These are phyloP conservation scores for Lophium mytilinum DNA, from an alignment of 495 filamentous ascomycete genomes.

Conservation along the genomic window DNA sequence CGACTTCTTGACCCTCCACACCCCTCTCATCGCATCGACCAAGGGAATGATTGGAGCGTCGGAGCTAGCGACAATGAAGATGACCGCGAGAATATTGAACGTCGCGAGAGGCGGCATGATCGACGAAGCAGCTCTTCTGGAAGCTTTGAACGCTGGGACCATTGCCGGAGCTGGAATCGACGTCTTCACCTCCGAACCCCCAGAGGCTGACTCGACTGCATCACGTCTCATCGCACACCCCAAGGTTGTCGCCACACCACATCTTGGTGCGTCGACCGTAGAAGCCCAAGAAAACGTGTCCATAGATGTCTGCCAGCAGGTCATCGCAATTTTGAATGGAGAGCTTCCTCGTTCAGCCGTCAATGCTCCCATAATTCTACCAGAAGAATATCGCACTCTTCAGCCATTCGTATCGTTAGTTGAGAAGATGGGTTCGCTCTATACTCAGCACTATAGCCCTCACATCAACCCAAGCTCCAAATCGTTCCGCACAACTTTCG, in stretches of 20 bases:
- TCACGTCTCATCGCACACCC: constrained; percentile 51
- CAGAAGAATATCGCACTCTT: constrained; percentile 60
- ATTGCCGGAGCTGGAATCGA: constrained; percentile 67
- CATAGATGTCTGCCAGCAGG: constrained; percentile 65
- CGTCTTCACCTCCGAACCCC: constrained; percentile 67
- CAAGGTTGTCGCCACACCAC: constrained; percentile 60
- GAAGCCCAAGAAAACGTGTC: constrained; percentile 72
- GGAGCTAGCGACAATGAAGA: constrained; percentile 62
- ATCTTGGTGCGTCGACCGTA: constrained; percentile 64
- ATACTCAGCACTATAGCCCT: constrained; percentile 59
- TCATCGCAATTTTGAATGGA: constrained; percentile 56
- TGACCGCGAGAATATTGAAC: constrained; percentile 56
- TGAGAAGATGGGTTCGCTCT: constrained; percentile 61
- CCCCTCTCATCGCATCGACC: constrained; percentile 63
- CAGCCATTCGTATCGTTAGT: constrained; percentile 61
- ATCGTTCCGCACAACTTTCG: constrained; percentile 49
- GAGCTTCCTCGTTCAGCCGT: constrained; percentile 61
- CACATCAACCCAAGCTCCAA: constrained; percentile 11
- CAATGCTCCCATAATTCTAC: constrained; percentile 64
- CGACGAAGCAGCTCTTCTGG: constrained; percentile 60
- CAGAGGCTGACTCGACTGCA: constrained; percentile 43
- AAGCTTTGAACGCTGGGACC: constrained; percentile 55
- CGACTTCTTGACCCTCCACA: constrained; percentile 70
- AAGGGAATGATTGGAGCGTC: constrained; percentile 53
- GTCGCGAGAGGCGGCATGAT: constrained; percentile 69